Percentiles rank a stretch among this genome's conserved stretches.
Conservation (phyloP, 1,139 yeast species). For the Lodderomyces elongisporus region DNA sequence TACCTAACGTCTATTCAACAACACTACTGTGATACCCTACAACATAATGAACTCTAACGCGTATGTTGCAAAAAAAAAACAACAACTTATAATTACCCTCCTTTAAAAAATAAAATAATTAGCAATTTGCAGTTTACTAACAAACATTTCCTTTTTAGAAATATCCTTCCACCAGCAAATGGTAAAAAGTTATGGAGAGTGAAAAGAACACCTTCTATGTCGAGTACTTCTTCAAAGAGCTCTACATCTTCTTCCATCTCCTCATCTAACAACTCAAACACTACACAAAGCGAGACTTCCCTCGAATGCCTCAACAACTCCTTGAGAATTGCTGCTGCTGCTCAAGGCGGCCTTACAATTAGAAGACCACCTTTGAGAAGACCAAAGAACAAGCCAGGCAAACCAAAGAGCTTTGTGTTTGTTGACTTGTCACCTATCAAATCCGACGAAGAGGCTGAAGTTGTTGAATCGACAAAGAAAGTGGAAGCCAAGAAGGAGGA, state of each 20-base stretch:
- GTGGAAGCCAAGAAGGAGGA: slow-evolving; percentile 5
- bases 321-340: slow-evolving; percentile 34
- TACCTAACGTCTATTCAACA: no score
- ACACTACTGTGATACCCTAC: no score
- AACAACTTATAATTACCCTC: no score
- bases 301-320: slow-evolving; percentile 42
- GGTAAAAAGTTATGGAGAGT: slow-evolving; percentile 49
- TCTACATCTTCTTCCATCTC: slow-evolving; percentile 2
- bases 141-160: no score
- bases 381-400: slow-evolving; percentile 49
- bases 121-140: no score
- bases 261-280: no score
- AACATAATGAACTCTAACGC: no score
- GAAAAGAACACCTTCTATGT: slow-evolving; percentile 22
- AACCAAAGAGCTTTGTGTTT: slow-evolving; percentile 50
- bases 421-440: slow-evolving; percentile 52
- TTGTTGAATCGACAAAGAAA: neutral
- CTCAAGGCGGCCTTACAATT: slow-evolving; percentile 24
- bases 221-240: neutral
- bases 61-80: no score
- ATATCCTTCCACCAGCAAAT: slow-evolving; percentile 38
- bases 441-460: slow-evolving; percentile 19
- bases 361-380: slow-evolving; percentile 46
- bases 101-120: no score
- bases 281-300: slow-evolving; percentile 18